Conservation (phyloP, 495 filamentous ascomycete species). For the Penicillium atrosanguineum region DNA sequence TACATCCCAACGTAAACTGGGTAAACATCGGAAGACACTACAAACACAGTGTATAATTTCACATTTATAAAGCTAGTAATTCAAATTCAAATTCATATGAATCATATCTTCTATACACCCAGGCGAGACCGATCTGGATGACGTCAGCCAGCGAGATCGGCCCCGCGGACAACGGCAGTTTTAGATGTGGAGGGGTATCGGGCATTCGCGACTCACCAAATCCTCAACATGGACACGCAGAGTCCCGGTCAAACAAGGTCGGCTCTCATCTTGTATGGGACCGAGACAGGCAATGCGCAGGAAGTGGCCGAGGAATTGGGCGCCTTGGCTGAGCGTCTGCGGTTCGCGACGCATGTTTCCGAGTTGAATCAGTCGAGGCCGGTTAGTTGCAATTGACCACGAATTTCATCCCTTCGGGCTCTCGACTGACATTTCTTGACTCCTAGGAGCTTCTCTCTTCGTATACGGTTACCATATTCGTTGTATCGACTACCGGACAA, state of each 20-base stretch:
- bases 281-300: slow-evolving; percentile 90
- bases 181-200: slow-evolving; percentile 12
- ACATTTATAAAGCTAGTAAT: neutral
- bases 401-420: neutral
- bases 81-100: too few species aligned
- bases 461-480: slow-evolving; percentile 68
- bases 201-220: neutral
- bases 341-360: slow-evolving; percentile 68
- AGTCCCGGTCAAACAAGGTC: slow-evolving; percentile 37
- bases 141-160: slow-evolving; percentile 29
- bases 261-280: slow-evolving; percentile 84
- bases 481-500: slow-evolving; percentile 90
- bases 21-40: too few species aligned
- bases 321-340: slow-evolving; percentile 66
- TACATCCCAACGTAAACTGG: neutral
- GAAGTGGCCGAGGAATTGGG: slow-evolving; percentile 86
- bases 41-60: too few species aligned
- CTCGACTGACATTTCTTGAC: neutral
- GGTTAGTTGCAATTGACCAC: slow-evolving; percentile 49
- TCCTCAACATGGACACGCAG: slow-evolving; percentile 23
- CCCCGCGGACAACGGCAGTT: slow-evolving; percentile 8
- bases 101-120: too few species aligned
- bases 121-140: slow-evolving; percentile 17
- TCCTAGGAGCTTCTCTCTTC: slow-evolving; percentile 44
- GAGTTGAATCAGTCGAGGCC: slow-evolving; percentile 74